Evolutionary conservation across 495 filamentous ascomycete genomes (phyloP).

Genomic region (Sordaria brevicollis): DNA sequence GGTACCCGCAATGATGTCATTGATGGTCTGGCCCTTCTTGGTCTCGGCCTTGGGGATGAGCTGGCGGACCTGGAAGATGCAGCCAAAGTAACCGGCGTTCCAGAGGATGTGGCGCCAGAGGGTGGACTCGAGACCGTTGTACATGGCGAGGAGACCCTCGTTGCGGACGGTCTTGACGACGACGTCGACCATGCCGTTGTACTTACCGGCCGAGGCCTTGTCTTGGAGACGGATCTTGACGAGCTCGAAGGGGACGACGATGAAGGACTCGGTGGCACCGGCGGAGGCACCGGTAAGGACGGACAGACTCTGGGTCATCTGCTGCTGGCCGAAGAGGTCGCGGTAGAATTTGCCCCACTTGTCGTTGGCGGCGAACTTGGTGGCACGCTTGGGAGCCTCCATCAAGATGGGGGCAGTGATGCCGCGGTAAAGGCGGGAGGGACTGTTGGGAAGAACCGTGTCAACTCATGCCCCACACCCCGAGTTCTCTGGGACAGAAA

Average conservation of each 20-base stretch:
- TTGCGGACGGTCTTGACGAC: constrained; percentile 68
- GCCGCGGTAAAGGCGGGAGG: constrained; percentile 86
- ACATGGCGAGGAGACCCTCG: constrained; percentile 81
- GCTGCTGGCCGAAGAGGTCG: constrained; percentile 63
- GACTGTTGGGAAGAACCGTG: constrained; percentile 36
- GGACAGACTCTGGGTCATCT: constrained; percentile 85
- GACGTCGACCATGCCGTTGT: constrained; percentile 86
- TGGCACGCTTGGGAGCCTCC: constrained; percentile 97
- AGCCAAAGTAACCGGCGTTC: constrained; percentile 97
- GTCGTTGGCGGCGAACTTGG: constrained; percentile 98
- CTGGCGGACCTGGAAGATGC: constrained; percentile 88
- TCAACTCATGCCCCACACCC: background rate
- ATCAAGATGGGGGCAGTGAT: constrained; percentile 94
- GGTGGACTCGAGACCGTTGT: constrained; percentile 93
- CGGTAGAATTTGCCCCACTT: constrained; percentile 93
- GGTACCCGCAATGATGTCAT: constrained; percentile 78
- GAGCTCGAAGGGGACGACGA: constrained; percentile 82
- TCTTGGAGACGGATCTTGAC: constrained; percentile 97
- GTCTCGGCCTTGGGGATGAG: constrained; percentile 68
- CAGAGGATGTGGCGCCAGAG: constrained; percentile 95
- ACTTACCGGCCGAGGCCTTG: constrained; percentile 85
- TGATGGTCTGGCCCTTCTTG: constrained; percentile 70
- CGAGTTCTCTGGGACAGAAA: background rate
- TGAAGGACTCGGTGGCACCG: constrained; percentile 91
- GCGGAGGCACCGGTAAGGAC: constrained; percentile 88